Conservation (phyloP, 2,329 filamentous ascomycete genomes). For the Aspergillus hortae region DNA sequence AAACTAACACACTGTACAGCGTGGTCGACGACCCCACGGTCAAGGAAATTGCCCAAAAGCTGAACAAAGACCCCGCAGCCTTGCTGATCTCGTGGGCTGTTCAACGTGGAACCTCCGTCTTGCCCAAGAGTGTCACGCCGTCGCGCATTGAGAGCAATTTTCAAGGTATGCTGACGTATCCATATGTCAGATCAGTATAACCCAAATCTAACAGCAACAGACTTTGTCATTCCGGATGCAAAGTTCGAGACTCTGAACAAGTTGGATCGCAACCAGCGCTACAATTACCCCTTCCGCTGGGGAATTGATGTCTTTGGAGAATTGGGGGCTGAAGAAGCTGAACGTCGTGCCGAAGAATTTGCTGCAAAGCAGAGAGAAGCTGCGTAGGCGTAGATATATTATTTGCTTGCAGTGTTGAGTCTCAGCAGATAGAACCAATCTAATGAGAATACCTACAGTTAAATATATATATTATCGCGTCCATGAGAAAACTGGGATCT, state of each 20-base stretch:
- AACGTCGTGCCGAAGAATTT: slow-evolving; percentile 26
- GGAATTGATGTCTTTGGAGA: slow-evolving; percentile 38
- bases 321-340: slow-evolving; percentile 29
- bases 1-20: slow-evolving; percentile 30
- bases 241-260: slow-evolving; percentile 33
- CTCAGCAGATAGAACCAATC: not conserved
- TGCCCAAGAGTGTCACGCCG: slow-evolving; percentile 55
- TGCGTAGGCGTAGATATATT: not conserved
- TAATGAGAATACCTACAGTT: not conserved
- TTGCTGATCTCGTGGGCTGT: slow-evolving; percentile 55
- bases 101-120: slow-evolving; percentile 51
- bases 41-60: slow-evolving; percentile 60
- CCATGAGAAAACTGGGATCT: too few species aligned
- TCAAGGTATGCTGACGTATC: slow-evolving; percentile 27
- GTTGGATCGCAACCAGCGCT: slow-evolving; percentile 34
- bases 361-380: slow-evolving; percentile 20
- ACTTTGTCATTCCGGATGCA: slow-evolving; percentile 32
- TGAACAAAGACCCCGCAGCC: slow-evolving; percentile 55
- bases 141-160: slow-evolving; percentile 50
- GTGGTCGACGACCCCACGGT: slow-evolving; percentile 59
- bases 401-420: too few species aligned
- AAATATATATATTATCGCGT: too few species aligned
- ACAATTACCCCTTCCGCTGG: slow-evolving; percentile 37
- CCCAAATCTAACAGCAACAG: slow-evolving; percentile 11
- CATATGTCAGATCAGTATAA: not conserved